These are phyloP conservation scores for Thermomucor indicae-seudaticae DNA, from an alignment of 371 early-diverging fungal species.

Conservation along the genomic window DNA sequence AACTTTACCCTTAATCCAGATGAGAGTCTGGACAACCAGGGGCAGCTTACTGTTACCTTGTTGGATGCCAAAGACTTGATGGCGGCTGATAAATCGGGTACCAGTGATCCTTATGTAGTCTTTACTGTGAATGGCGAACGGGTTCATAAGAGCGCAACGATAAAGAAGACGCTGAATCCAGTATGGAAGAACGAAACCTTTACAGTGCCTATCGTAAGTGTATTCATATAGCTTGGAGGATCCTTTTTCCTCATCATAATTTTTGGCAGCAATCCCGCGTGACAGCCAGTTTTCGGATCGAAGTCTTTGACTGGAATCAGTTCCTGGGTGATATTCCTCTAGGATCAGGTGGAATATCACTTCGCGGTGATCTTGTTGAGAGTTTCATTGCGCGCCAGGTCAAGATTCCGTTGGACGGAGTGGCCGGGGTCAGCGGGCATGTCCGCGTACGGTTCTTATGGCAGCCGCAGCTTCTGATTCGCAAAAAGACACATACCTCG, in stretches of 20 bases:
- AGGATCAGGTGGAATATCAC: slow-evolving; percentile 42
- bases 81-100: slow-evolving; percentile 52
- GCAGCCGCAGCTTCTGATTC: slow-evolving; percentile 41
- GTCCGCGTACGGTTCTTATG: slow-evolving; percentile 36
- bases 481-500: slow-evolving; percentile 38
- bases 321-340: slow-evolving; percentile 50
- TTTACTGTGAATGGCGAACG: slow-evolving; percentile 76
- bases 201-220: slow-evolving; percentile 61
- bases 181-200: slow-evolving; percentile 71
- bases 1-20: slow-evolving; percentile 48
- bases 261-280: slow-evolving; percentile 47
- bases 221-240: background rate
- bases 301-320: slow-evolving; percentile 87
- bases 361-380: slow-evolving; percentile 38
- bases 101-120: slow-evolving; percentile 82
- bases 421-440: slow-evolving; percentile 36
- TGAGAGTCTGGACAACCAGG: slow-evolving; percentile 61
- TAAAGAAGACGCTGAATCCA: slow-evolving; percentile 81
- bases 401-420: slow-evolving; percentile 39
- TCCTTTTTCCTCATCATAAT: background rate
- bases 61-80: slow-evolving; percentile 44
- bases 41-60: slow-evolving; percentile 41
- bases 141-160: slow-evolving; percentile 69
- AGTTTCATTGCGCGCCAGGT: slow-evolving; percentile 30
- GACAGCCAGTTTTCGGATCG: slow-evolving; percentile 60